Conservation (phyloP, 2,329 filamentous ascomycete species). For the Alternaria gansuensis region DNA sequence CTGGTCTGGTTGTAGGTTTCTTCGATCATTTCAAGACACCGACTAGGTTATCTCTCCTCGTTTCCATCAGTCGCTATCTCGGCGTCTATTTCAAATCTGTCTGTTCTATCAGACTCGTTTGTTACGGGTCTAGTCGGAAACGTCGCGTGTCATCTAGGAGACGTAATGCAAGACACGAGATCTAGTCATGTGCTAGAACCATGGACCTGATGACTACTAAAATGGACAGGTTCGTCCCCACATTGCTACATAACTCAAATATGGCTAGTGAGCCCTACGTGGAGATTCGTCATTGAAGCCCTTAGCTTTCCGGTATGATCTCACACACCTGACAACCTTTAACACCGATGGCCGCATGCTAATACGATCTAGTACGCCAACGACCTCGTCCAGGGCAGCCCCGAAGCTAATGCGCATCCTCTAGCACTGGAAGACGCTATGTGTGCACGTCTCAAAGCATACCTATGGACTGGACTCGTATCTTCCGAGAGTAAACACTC, state of each 20-base stretch:
- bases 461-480: too few relatives aligned
- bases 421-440: background rate
- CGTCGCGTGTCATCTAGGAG: background rate
- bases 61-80: background rate
- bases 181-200: background rate
- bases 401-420: background rate
- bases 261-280: background rate
- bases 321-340: too few relatives aligned
- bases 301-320: background rate
- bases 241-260: background rate
- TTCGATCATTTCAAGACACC: too few relatives aligned
- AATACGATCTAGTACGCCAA: background rate
- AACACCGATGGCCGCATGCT: background rate
- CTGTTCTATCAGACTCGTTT: too few relatives aligned
- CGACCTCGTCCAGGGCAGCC: background rate
- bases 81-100: background rate
- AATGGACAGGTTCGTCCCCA: background rate
- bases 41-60: too few relatives aligned
- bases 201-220: background rate
- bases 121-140: background rate
- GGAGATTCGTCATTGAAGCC: background rate
- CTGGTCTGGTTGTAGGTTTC: too few relatives aligned
- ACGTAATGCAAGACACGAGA: background rate
- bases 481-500: too few relatives aligned
- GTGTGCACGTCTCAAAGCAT: background rate